Base-by-base conservation (phyloP, 139 green algal species). In the Chlorella sp. region DNA sequence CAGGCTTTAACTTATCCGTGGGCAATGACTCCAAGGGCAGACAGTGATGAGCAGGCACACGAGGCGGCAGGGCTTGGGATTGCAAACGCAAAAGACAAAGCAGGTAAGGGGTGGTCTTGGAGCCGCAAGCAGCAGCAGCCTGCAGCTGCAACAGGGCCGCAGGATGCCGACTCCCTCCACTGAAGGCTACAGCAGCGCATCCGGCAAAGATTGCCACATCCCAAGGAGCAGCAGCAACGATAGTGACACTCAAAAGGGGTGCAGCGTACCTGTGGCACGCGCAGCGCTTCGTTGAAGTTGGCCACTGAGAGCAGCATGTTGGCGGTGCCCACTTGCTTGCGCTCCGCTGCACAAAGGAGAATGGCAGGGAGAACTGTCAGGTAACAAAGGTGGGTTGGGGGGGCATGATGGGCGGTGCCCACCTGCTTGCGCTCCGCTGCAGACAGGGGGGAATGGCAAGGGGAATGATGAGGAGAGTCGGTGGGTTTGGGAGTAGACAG, bases 211-310 rank as follows among this genome's bases (percentile, higher is more conserved):
- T 26, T 71, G 21, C 21, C 64, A 71, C 2, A 71, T 26, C 64
- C 16, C 21, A 26, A 14, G 64, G 64, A 32, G 2, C 71, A 78
- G 2, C 32, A 78, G 32, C 21, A 3, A 60, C 11, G 77, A 82
- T 30, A 82, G 77, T 11, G 61, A 16, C 12, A 22, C 39, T 4
- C 14, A 3, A 11, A 21, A 3, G 32, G 71, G 32, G 15, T 39
- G 71, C 34, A 57, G n/a, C 32, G 30, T 19, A 80, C 83, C 83
- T 88, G 83, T 21, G 87, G 87, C 37, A 99, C 94, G 0, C 88
- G 69, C 34, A 98, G 82, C 22, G 97, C 97, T 79, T 97, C 96
- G 21, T 97, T 64, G 93, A 96, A 99, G 95, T 99, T 99, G 88
- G 90, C 89, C 48, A 99, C 94, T 64, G 95, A 98, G 21, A 99